phyloP scores from a whole-genome alignment of 2,329 filamentous ascomycete species.

The Gaeumannomyces tritici region DNA sequence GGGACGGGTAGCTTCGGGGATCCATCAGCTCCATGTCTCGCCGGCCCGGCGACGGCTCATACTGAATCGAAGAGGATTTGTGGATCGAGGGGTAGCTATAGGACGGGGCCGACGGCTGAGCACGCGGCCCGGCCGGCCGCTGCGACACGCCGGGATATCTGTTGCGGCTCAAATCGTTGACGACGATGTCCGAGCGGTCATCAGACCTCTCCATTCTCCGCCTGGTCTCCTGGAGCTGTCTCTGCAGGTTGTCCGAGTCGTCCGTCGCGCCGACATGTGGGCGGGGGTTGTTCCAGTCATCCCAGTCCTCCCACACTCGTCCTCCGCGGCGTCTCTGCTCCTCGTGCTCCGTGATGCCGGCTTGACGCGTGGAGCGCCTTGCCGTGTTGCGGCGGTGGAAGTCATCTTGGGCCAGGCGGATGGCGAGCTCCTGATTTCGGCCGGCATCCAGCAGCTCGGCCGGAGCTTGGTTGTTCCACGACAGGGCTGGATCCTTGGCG shows the following conservation, averaged over 20 bases:
- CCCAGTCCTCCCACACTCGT: slow-evolving; percentile 33
- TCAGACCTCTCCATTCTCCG: slow-evolving; percentile 30
- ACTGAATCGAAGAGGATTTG: slow-evolving; percentile 38
- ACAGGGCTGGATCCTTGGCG: slow-evolving; percentile 51
- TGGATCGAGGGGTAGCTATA: slow-evolving; percentile 51
- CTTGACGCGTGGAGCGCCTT: slow-evolving; percentile 45
- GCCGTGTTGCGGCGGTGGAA: slow-evolving; percentile 56
- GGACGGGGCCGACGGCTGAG: slow-evolving; percentile 5
- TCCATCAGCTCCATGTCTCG: background rate
- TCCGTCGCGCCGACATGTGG: background rate
- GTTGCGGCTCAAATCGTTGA: slow-evolving; percentile 15
- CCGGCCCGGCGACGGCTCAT: slow-evolving; percentile 25
- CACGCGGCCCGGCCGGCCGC: background rate
- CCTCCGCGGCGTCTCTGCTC: slow-evolving; percentile 42
- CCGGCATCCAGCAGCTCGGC: slow-evolving; percentile 57
- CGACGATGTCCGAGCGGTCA: slow-evolving; percentile 13
- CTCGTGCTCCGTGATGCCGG: slow-evolving; percentile 46
- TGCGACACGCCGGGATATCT: slow-evolving; percentile 1
- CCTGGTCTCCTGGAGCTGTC: slow-evolving; percentile 44
- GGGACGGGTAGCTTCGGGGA: slow-evolving; percentile 11
- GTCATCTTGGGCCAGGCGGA: slow-evolving; percentile 66
- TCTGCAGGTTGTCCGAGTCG: slow-evolving; percentile 34
- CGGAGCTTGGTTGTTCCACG: slow-evolving; percentile 25
- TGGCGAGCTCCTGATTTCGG: slow-evolving; percentile 65
- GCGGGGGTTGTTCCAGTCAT: slow-evolving; percentile 15